A percentile compares a stretch with the other conserved stretches of the same genome.
Conservation (phyloP, 441 rosid species). For the Populus hybrid region DNA sequence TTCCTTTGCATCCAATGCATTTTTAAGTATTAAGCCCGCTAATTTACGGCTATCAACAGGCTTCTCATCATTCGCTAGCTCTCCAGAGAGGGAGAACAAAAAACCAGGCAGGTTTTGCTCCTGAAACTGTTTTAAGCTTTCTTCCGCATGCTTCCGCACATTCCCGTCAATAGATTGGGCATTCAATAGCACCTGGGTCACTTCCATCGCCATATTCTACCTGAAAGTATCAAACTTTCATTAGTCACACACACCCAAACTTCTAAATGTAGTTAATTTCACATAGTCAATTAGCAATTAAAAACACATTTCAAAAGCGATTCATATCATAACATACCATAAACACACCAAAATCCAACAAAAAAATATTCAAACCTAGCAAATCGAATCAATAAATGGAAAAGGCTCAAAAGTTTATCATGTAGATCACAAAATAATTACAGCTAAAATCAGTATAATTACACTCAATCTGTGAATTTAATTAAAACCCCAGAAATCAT, state of each 20-base stretch:
- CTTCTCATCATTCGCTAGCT: conserved; percentile 49
- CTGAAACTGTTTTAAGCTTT: conserved; percentile 62
- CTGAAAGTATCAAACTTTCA: conserved; percentile 24
- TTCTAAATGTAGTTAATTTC: background rate
- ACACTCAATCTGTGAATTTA: background rate
- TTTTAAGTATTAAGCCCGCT: conserved; percentile 52
- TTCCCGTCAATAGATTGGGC: conserved; percentile 52
- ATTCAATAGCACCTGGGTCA: conserved; percentile 46
- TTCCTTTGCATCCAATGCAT: conserved; percentile 56
- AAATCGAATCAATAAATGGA: background rate
- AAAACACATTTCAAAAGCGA: background rate
- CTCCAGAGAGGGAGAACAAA: conserved; percentile 42
- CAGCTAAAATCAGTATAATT: background rate
- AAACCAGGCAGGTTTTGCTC: conserved; percentile 52
- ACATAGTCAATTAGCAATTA: background rate
- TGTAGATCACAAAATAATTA: background rate
- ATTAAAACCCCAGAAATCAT: background rate
- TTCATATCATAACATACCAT: background rate
- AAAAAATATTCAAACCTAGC: background rate
- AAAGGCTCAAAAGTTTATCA: background rate
- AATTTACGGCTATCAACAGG: conserved; percentile 51
- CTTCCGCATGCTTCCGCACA: conserved; percentile 57
- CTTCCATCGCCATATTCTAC: conserved; percentile 54
- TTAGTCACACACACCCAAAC: background rate
- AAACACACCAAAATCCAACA: background rate